These are phyloP conservation scores for Raphanus hybrid DNA, from an alignment of 441 rosid species.

Conservation along the genomic window DNA sequence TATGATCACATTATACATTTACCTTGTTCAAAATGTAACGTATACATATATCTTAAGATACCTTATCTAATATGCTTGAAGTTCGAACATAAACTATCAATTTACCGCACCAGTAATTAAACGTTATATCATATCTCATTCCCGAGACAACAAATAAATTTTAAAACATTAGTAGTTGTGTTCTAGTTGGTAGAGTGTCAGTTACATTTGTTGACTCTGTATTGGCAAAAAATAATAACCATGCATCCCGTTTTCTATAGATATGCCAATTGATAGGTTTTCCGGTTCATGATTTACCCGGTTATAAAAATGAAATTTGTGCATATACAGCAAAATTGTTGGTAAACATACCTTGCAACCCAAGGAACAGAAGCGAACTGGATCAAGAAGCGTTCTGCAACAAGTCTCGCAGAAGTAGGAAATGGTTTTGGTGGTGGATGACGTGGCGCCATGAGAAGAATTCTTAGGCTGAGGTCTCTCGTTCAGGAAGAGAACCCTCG, in stretches of 20 bases:
- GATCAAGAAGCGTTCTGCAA: constrained; percentile 73
- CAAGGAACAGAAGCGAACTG: constrained; percentile 87
- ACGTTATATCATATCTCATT: background rate
- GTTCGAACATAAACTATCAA: background rate
- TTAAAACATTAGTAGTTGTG: background rate
- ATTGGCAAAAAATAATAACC: background rate
- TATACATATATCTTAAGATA: constrained; percentile 2
- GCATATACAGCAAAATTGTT: background rate
- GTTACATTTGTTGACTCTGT: background rate
- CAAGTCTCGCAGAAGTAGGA: constrained; percentile 74
- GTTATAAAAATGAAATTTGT: background rate
- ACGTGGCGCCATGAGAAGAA: constrained; percentile 32
- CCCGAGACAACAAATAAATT: background rate
- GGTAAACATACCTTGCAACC: constrained; percentile 85
- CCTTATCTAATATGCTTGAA: background rate
- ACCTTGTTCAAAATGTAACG: constrained; percentile 18
- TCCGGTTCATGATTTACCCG: background rate
- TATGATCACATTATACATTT: constrained; percentile 22
- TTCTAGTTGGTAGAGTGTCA: background rate
- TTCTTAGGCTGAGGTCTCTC: constrained; percentile 82
- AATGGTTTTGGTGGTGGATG: constrained; percentile 45
- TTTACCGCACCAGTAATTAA: background rate
- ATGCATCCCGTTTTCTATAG: background rate
- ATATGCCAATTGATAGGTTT: background rate
- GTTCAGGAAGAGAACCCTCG: constrained; percentile 76